Conservation (phyloP, 2,329 filamentous ascomycete species). For the Ascochyta clinopodiicola region DNA sequence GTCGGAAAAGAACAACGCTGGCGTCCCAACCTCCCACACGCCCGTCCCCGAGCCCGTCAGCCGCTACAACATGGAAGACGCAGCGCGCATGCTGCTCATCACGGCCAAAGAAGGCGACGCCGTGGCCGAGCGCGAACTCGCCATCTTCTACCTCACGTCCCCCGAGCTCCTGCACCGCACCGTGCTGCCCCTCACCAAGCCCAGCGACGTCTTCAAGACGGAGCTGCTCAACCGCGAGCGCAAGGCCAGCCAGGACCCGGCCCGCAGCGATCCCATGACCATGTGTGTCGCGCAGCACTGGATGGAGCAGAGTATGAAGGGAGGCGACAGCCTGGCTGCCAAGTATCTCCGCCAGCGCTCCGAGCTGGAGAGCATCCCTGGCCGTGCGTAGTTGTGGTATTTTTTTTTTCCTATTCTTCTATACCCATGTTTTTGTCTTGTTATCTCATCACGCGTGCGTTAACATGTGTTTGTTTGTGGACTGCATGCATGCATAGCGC, state of each 20-base stretch:
- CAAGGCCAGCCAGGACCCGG: conserved; percentile 62
- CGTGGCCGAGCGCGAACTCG: conserved; percentile 89
- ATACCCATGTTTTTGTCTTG: background rate
- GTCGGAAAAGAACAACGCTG: conserved; percentile 24
- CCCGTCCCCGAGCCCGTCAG: conserved; percentile 53
- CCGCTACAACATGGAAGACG: conserved; percentile 77
- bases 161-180: conserved; percentile 82
- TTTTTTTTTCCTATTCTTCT: conserved; percentile 4
- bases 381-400: conserved; percentile 29
- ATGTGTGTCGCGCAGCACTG: conserved; percentile 97
- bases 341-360: conserved; percentile 78
- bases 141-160: conserved; percentile 89
- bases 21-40: conserved; percentile 15
- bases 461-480: conserved; percentile 6
- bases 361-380: conserved; percentile 66
- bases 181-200: conserved; percentile 82
- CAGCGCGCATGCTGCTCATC: conserved; percentile 88
- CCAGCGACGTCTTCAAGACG: conserved; percentile 88
- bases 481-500: conserved; percentile 39
- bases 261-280: conserved; percentile 78
- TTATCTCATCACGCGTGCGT: conserved; percentile 16
- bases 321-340: conserved; percentile 85
- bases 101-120: conserved; percentile 91
- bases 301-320: conserved; percentile 88
- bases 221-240: conserved; percentile 74